Evolutionary conservation across 148 eudicot species (phyloP).

Genomic region (Cornus controversa): DNA sequence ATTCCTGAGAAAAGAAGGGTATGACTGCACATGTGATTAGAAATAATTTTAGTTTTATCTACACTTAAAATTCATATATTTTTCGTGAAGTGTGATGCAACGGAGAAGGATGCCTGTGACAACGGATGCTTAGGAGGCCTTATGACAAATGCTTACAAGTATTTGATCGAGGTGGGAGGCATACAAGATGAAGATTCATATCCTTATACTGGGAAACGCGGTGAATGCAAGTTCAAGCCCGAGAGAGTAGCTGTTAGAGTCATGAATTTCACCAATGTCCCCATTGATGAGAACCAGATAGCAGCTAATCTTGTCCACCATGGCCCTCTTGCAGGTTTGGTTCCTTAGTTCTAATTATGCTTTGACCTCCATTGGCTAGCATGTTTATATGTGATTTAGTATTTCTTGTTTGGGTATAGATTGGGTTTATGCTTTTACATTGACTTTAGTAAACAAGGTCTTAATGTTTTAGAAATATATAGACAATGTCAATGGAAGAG

Average conservation of each 20-base stretch:
- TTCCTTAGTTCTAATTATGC: not conserved
- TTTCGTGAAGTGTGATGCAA: conserved; percentile 56
- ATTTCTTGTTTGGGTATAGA: not conserved
- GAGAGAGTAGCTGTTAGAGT: conserved; percentile 57
- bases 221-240: conserved; percentile 59
- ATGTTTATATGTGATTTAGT: not conserved
- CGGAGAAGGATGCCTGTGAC: conserved; percentile 57
- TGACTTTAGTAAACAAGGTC: too few relatives aligned
- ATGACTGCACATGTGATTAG: not conserved
- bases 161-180: conserved; percentile 78
- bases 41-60: not conserved
- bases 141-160: conserved; percentile 86
- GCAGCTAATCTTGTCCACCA: conserved; percentile 68
- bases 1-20: not conserved
- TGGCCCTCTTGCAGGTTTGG: conserved; percentile 86
- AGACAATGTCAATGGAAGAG: too few relatives aligned
- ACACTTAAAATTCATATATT: not conserved
- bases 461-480: too few relatives aligned
- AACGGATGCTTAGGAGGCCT: conserved; percentile 79
- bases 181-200: conserved; percentile 60
- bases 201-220: conserved; percentile 74
- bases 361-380: not conserved
- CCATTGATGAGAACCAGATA: conserved; percentile 76
- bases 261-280: conserved; percentile 61
- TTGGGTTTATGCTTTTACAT: not conserved